A percentile compares a stretch with the other conserved stretches of the same genome.
Conservation (phyloP, 345 rosid genomes). For the Triadica sebifera region DNA sequence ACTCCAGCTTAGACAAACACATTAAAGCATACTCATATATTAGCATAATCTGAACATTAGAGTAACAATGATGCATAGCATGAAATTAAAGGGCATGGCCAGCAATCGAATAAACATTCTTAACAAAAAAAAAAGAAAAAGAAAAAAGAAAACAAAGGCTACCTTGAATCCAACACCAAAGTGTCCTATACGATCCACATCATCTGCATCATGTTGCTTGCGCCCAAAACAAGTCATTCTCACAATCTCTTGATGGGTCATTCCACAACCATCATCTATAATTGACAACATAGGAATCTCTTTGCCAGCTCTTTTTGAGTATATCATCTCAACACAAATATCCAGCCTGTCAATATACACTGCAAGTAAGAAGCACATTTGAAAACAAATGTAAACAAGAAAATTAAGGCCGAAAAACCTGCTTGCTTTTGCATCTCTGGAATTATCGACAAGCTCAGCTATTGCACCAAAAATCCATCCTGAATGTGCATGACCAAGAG, state of each 20-base stretch:
- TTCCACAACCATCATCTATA: constrained; percentile 39
- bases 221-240: constrained; percentile 41
- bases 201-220: constrained; percentile 33
- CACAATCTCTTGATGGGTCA: constrained; percentile 34
- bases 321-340: constrained; percentile 30
- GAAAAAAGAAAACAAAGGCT: neutral
- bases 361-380: neutral
- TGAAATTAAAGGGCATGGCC: neutral
- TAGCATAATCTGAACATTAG: neutral
- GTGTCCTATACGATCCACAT: constrained; percentile 32
- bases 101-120: neutral
- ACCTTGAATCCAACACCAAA: constrained; percentile 48
- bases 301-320: constrained; percentile 28
- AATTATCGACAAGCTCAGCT: constrained; percentile 43
- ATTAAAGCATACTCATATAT: neutral
- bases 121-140: neutral
- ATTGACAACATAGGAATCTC: constrained; percentile 36
- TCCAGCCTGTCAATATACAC: constrained; percentile 28
- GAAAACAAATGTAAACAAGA: neutral
- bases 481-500: constrained; percentile 41
- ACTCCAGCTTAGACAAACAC: neutral
- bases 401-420: constrained; percentile 8
- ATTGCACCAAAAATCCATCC: constrained; percentile 43
- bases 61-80: neutral
- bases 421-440: constrained; percentile 36